A percentile compares a stretch with the other conserved stretches of the same genome.
Conservation (phyloP, 352 stramenopile species). For the Pythium rhizo-oryzae region DNA sequence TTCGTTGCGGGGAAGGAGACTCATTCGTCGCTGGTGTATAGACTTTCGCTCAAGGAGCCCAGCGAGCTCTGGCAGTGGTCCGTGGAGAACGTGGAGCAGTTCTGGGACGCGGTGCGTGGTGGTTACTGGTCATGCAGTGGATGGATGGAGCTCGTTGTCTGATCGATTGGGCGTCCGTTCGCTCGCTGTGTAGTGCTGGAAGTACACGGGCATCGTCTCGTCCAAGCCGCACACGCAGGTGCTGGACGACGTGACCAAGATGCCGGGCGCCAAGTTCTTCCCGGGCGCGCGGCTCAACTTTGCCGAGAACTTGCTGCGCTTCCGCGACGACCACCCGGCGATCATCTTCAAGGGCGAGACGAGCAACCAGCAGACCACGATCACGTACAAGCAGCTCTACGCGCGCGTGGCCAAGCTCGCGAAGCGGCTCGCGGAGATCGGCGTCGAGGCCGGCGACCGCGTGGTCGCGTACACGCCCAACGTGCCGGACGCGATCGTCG, state of each 20-base stretch:
- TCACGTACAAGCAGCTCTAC: slow-evolving; percentile 74
- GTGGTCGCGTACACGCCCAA: slow-evolving; percentile 75
- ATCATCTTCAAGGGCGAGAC: slow-evolving; percentile 82
- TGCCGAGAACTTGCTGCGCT: slow-evolving; percentile 75
- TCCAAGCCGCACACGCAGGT: slow-evolving; percentile 57
- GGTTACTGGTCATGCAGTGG: neutral
- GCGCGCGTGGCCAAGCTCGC: slow-evolving; percentile 52
- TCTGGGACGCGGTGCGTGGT: slow-evolving; percentile 51
- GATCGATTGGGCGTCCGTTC: neutral
- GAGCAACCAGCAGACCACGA: slow-evolving; percentile 52
- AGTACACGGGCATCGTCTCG: slow-evolving; percentile 69
- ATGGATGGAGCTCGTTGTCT: neutral
- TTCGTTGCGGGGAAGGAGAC: neutral
- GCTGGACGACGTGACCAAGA: slow-evolving; percentile 65
- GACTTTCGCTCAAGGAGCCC: slow-evolving; percentile 41
- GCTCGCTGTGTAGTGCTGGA: slow-evolving; percentile 47
- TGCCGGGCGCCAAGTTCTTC: slow-evolving; percentile 78
- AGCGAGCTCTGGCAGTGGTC: slow-evolving; percentile 76
- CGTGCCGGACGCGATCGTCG: slow-evolving; percentile 69
- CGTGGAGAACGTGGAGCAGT: slow-evolving; percentile 61
- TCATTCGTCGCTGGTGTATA: slow-evolving; percentile 13
- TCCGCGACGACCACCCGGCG: slow-evolving; percentile 66
- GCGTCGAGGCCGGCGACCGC: slow-evolving; percentile 57
- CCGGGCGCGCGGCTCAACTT: slow-evolving; percentile 69
- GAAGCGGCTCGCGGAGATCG: slow-evolving; percentile 44